Evolutionary conservation across 2,329 filamentous ascomycete genomes (phyloP).

Genomic region (Cladosporium austrohemisphaericum): DNA sequence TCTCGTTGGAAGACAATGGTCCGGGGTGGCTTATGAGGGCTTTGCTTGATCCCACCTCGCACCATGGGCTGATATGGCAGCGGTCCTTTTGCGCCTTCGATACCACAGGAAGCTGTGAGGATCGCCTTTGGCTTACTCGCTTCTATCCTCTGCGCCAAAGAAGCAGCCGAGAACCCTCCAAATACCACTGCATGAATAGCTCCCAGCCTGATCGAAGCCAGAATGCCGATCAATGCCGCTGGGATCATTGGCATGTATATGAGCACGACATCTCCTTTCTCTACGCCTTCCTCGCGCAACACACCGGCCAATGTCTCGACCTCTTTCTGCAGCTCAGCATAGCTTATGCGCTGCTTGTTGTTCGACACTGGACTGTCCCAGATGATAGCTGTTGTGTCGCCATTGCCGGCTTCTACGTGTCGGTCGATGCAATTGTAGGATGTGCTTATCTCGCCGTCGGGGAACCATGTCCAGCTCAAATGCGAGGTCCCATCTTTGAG

Average conservation of each 20-base stretch:
- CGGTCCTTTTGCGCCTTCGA: slow-evolving; percentile 79
- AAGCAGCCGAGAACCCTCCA: slow-evolving; percentile 78
- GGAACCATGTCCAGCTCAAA: slow-evolving; percentile 85
- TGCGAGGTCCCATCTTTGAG: slow-evolving; percentile 62
- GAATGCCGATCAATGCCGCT: slow-evolving; percentile 77
- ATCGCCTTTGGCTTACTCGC: slow-evolving; percentile 71
- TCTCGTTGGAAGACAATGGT: slow-evolving; percentile 83
- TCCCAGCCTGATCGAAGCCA: slow-evolving; percentile 76
- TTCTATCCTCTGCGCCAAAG: slow-evolving; percentile 84
- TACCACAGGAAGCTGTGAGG: slow-evolving; percentile 86
- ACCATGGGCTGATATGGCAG: slow-evolving; percentile 75
- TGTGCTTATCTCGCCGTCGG: slow-evolving; percentile 81
- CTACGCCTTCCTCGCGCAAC: slow-evolving; percentile 74
- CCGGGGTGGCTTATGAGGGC: slow-evolving; percentile 66
- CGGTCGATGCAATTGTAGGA: slow-evolving; percentile 89
- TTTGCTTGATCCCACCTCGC: slow-evolving; percentile 65
- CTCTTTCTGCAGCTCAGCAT: slow-evolving; percentile 69
- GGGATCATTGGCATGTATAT: slow-evolving; percentile 99
- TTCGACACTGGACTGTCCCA: slow-evolving; percentile 85
- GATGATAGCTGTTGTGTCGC: slow-evolving; percentile 69
- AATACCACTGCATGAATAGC: slow-evolving; percentile 91
- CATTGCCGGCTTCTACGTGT: slow-evolving; percentile 77
- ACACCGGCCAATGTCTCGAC: slow-evolving; percentile 80
- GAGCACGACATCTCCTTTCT: slow-evolving; percentile 79
- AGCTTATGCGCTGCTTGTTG: slow-evolving; percentile 69